Percentiles rank a stretch among this genome's conserved stretches.
phyloP scores from a whole-genome alignment of 345 rosid genomes.

The Salix udensis region DNA sequence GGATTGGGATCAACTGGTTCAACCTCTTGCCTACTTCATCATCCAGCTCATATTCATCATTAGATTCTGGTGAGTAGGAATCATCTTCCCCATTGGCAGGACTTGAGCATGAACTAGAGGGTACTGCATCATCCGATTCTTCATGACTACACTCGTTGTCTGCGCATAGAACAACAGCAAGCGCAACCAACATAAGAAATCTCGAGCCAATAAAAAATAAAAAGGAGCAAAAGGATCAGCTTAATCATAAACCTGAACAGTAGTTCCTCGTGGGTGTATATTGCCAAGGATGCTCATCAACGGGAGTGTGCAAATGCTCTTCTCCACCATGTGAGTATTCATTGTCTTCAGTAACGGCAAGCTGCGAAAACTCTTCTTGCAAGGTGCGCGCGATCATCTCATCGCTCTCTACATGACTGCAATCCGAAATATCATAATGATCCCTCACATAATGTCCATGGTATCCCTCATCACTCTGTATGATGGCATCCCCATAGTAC shows the following conservation, averaged over 20 bases:
- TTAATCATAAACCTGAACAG: conserved; percentile 45
- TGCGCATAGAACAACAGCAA: conserved; percentile 27
- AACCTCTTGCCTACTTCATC: conserved; percentile 76
- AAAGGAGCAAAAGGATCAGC: background rate
- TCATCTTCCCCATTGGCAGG: conserved; percentile 57
- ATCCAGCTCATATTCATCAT: conserved; percentile 50
- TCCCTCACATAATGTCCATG: conserved; percentile 40
- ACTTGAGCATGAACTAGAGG: conserved; percentile 55
- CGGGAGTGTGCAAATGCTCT: conserved; percentile 30
- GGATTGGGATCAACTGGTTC: conserved; percentile 77
- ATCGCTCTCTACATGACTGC: conserved; percentile 66
- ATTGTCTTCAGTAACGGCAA: conserved; percentile 53
- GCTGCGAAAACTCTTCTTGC: conserved; percentile 82
- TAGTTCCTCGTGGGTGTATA: conserved; percentile 34
- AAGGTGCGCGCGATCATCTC: conserved; percentile 78
- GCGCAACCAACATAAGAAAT: conserved; percentile 9
- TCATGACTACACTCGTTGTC: conserved; percentile 51
- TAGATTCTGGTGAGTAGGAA: conserved; percentile 56
- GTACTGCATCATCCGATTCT: conserved; percentile 48
- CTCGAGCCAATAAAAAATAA: background rate
- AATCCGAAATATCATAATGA: conserved; percentile 43
- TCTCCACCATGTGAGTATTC: conserved; percentile 32
- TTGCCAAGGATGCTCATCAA: conserved; percentile 47
- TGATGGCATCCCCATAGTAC: conserved; percentile 40
- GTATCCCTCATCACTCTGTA: conserved; percentile 34